Base-by-base conservation (phyloP, 83 land plant species). In the Thuja plicata region DNA sequence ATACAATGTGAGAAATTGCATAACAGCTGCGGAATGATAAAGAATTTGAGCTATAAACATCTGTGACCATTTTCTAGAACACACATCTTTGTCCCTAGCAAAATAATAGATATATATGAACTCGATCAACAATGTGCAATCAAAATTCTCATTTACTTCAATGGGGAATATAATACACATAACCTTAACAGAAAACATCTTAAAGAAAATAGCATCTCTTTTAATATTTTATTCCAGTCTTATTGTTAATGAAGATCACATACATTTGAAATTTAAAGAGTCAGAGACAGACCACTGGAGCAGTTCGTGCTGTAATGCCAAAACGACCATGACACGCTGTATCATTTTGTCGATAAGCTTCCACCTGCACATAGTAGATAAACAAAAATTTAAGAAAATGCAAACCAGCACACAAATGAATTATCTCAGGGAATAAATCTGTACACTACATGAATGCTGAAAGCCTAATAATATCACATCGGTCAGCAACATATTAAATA, bases 241-340 rank as follows among this genome's bases (percentile, higher is more conserved):
- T 3, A 83, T 41, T 83, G 27, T 27, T 83, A 3, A 45, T 83
- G 19, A 35, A 76, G 15, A 76, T 35, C 16, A 13, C 35, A 34
- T 76, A 32, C 6, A 76, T 32, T 35, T 76, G 8, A 55, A 11
- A 15, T 52, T 30, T 50, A 32, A 85, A 85, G 78, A 79, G 43
- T 6, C 19, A 81, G 66, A 52, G 90, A 86, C 94, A 88, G 89
- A 98, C 99, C 91, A 97, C 90, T 32, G 99, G 97, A 35, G 97
- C 99, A 66, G 99, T 98, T 57, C 99, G 94, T 76, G 98, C 83
- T 15, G 99, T 98, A 46, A 91, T 88, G 34, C 99, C 99, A 91
- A 94, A 93, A 1, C 99, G 95, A 24, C 94, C 99, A 90, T 98
- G 99, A 89, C 99, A 97, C 24, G 99, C 99, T 21, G 99, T 94